Evolutionary conservation across 805 yeast genomes (phyloP).

Genomic region (Lachancea kluyveri): DNA sequence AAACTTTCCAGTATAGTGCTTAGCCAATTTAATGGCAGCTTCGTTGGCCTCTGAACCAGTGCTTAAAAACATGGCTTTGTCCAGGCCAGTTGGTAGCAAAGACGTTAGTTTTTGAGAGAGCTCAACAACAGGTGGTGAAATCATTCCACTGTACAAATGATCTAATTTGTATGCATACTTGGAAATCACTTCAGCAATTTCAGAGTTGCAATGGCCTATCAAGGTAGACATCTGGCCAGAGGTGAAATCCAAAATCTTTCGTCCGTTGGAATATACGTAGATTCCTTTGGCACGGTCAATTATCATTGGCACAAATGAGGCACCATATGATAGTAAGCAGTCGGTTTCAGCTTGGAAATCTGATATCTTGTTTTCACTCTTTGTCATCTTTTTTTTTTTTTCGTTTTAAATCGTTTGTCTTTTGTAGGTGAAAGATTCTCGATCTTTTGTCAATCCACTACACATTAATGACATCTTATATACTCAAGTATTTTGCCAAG

Average conservation of each 20-base stretch:
- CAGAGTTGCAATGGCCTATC: slow-evolving; percentile 28
- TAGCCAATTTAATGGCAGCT: slow-evolving; percentile 31
- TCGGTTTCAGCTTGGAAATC: slow-evolving; percentile 6
- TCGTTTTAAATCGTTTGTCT: too few species aligned
- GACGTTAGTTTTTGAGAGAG: slow-evolving; percentile 25
- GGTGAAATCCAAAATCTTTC: slow-evolving; percentile 23
- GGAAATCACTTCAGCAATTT: slow-evolving; percentile 20
- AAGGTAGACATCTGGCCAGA: slow-evolving; percentile 24
- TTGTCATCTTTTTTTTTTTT: too few species aligned
- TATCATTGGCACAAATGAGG: slow-evolving; percentile 14
- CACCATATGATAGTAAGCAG: slow-evolving; percentile 16
- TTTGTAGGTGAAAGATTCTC: too few species aligned
- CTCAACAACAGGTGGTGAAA: slow-evolving; percentile 25
- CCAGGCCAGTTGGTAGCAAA: slow-evolving; percentile 20
- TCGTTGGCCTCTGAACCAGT: slow-evolving; percentile 33
- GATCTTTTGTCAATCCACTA: too few species aligned
- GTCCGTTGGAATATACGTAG: slow-evolving; percentile 22
- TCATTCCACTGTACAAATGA: slow-evolving; percentile 25
- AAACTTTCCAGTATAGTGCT: slow-evolving; percentile 22
- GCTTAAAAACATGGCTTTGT: slow-evolving; percentile 22
- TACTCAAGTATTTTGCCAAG: too few species aligned
- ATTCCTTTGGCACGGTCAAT: slow-evolving; percentile 19
- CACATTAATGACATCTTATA: too few species aligned
- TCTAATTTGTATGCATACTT: slow-evolving; percentile 19
- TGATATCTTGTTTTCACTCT: too few species aligned